Base-by-base conservation (phyloP, 177 flowering plant species). In the Vitis hybrid region DNA sequence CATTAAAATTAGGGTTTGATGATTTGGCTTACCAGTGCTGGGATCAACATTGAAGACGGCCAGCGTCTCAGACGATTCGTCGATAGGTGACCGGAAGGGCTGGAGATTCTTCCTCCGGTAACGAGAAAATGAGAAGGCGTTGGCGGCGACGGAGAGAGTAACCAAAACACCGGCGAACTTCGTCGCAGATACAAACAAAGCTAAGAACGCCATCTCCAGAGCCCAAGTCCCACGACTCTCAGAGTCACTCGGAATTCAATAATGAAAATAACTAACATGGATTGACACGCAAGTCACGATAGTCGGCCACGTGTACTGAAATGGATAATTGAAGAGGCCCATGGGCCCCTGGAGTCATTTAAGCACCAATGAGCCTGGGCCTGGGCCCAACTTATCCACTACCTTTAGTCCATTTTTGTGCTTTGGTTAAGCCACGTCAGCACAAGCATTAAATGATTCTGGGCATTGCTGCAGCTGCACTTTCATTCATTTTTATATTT, bases 81-180 rank as follows among this genome's bases (percentile, higher is more conserved):
- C 94, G 66, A 95, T 87, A 10, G 97, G 99, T 12, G 94, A 87
- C 3, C 18, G 65, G 74, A 95, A 84, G 1, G 82, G 90, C 2
- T 63, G 70, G 59, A 95, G 87, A 56, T 84, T 78, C 82, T 80
- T 87, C 54, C 61, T 79, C 70, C 91, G 82, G 79, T 66, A 93
- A 13, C 90, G 88, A 0, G 88, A 80, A 79, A 71, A 95, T 11
- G 99, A 93, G 83, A 88, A 80, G 51, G 86, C 94, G 71, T 94
- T 92, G 68, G 94, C 93, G 0, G 96, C 93, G 20, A 95, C 84
- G 20, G 90, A 85, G 55, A 90, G 65, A 2, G 96, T 83, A 16
- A 81, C 87, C 54, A 93, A 52, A 10, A 89, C 18, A 59, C 94
- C 99, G 75, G 98, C 98, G 75, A 95, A 77, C 80, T 95, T 91